A percentile compares a stretch with the other conserved stretches of the same genome.
Evolutionary conservation across 768 basidiomycete species (phyloP).

Genomic region (Leccinum longicurvipes): DNA sequence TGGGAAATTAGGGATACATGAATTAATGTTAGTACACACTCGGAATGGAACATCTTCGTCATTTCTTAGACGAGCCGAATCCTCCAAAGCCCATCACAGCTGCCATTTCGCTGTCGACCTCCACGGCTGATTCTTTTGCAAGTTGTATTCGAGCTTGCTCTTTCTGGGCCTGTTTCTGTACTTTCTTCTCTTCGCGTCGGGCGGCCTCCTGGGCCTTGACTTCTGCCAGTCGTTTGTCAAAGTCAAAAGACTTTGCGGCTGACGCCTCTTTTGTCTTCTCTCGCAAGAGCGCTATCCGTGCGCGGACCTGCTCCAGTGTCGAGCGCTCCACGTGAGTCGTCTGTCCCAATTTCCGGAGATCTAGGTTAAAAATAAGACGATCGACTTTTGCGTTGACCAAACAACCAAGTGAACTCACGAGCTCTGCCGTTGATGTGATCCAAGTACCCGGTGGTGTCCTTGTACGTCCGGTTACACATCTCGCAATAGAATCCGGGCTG

Average conservation of each 20-base stretch:
- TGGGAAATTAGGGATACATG: slow-evolving; percentile 11
- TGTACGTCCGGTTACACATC: slow-evolving; percentile 85
- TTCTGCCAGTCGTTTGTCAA: slow-evolving; percentile 83
- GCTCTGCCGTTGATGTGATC: slow-evolving; percentile 94
- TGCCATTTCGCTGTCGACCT: slow-evolving; percentile 65
- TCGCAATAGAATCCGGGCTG: slow-evolving; percentile 96
- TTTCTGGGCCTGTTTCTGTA: slow-evolving; percentile 74
- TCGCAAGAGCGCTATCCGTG: slow-evolving; percentile 81
- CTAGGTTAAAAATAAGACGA: slow-evolving; percentile 38
- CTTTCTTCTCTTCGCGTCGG: slow-evolving; percentile 69
- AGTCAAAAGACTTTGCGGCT: slow-evolving; percentile 88
- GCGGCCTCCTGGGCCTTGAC: slow-evolving; percentile 71
- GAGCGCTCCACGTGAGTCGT: slow-evolving; percentile 89
- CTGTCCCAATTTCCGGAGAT: slow-evolving; percentile 92
- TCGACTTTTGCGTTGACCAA: neutral
- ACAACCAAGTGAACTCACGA: slow-evolving; percentile 54
- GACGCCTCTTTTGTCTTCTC: slow-evolving; percentile 84
- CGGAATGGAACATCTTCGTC: slow-evolving; percentile 18
- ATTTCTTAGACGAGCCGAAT: slow-evolving; percentile 86
- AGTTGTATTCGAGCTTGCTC: slow-evolving; percentile 68
- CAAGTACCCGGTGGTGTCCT: slow-evolving; percentile 90
- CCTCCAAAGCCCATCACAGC: slow-evolving; percentile 90
- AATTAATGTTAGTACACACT: slow-evolving; percentile 14
- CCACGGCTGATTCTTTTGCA: slow-evolving; percentile 45
- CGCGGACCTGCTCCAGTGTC: slow-evolving; percentile 88